A percentile compares a stretch with the other conserved stretches of the same genome.
phyloP scores from a whole-genome alignment of 495 filamentous ascomycete genomes.

The Neohortaea acidophila region DNA sequence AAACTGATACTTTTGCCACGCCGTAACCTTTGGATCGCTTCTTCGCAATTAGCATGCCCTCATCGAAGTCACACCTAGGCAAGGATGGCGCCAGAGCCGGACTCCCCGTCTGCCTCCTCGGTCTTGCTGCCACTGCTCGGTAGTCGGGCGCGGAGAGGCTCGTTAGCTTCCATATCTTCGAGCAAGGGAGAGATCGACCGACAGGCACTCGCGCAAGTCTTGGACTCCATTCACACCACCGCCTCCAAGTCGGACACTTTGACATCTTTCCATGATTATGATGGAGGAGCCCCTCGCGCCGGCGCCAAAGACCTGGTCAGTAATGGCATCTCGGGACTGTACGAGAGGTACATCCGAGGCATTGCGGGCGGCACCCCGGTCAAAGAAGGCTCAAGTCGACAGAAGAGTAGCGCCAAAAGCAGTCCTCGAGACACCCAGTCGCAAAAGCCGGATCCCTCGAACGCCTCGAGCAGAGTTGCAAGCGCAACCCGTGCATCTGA shows the following conservation, averaged over 20 bases:
- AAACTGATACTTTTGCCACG: no score
- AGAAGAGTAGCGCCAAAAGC: slow-evolving; percentile 9
- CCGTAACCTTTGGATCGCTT: no score
- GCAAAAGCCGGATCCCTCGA: no score
- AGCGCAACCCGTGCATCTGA: no score
- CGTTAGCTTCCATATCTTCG: slow-evolving; percentile 46
- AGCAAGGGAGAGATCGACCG: slow-evolving; percentile 42
- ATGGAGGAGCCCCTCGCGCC: slow-evolving; percentile 7
- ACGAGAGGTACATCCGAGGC: slow-evolving; percentile 45
- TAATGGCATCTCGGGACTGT: slow-evolving; percentile 55
- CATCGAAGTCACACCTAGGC: no score
- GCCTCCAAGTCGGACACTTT: slow-evolving; percentile 65
- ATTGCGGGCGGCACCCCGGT: slow-evolving; percentile 7
- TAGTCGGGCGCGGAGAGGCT: slow-evolving; percentile 42
- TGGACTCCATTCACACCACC: slow-evolving; percentile 72
- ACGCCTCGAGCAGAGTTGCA: no score
- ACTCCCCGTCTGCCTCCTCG: slow-evolving; percentile 18
- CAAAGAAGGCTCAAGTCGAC: slow-evolving; percentile 4
- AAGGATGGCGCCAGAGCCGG: slow-evolving; percentile 15
- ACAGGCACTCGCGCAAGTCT: slow-evolving; percentile 52
- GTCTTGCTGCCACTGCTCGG: slow-evolving; percentile 17
- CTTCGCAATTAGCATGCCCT: no score
- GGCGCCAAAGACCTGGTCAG: slow-evolving; percentile 17
- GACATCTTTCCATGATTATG: slow-evolving; percentile 83
- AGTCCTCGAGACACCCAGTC: no score